Evolutionary conservation across 2,329 filamentous ascomycete genomes (phyloP).

Genomic region (Phyllosticta citriasiana): DNA sequence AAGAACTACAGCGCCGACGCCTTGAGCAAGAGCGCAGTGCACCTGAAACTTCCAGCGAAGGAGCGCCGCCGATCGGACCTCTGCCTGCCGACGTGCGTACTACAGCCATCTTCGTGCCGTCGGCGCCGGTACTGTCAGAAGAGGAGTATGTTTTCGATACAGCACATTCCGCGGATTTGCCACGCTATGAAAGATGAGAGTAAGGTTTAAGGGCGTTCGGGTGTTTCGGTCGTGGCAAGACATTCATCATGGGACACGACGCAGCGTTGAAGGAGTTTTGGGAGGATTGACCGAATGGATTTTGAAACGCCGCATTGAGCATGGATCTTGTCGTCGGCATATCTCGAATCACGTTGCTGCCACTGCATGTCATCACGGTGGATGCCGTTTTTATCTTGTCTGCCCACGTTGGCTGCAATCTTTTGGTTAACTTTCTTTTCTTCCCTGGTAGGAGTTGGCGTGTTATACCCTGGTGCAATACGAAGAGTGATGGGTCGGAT

Average conservation of each 20-base stretch:
- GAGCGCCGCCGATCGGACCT: constrained; percentile 10
- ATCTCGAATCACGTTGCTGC: neutral
- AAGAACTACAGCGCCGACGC: constrained; percentile 53
- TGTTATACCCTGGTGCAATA: neutral
- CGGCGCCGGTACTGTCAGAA: constrained; percentile 6
- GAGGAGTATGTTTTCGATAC: constrained; percentile 6
- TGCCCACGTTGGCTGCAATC: neutral
- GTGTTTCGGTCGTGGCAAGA: neutral
- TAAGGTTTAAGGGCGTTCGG: neutral
- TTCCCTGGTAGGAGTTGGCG: neutral
- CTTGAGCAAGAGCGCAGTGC: constrained; percentile 33
- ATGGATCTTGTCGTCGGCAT: neutral
- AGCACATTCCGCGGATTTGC: constrained; percentile 1
- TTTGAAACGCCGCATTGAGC: neutral
- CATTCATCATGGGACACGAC: neutral
- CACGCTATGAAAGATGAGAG: constrained; percentile 8
- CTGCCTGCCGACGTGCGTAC: constrained; percentile 13
- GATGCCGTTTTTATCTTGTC: neutral
- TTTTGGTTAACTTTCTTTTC: neutral
- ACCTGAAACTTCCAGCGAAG: constrained; percentile 16
- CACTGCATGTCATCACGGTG: neutral
- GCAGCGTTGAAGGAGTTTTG: neutral
- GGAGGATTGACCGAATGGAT: neutral
- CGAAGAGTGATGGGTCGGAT: neutral
- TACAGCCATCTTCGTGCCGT: neutral